These are phyloP conservation scores for Magnolia changhungtana DNA, from an alignment of 164 flowering plant genomes.

Conservation along the genomic window DNA sequence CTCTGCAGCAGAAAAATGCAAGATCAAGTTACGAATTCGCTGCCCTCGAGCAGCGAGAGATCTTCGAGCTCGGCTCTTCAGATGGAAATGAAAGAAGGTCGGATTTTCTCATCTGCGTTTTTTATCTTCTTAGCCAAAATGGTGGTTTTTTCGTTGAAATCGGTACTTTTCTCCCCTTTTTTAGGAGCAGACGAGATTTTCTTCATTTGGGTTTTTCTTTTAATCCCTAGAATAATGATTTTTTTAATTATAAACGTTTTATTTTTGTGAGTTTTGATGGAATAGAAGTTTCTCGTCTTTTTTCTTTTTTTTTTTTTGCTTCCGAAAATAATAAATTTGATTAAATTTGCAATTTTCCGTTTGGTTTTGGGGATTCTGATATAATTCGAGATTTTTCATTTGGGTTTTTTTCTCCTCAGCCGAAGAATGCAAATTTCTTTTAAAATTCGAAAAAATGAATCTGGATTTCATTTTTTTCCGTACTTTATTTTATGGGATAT, in stretches of 20 bases:
- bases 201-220: not conserved
- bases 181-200: not conserved
- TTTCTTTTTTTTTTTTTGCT: no score
- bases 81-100: slow-evolving; percentile 81
- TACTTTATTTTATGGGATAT: not conserved
- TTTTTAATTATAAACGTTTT: not conserved
- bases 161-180: not conserved
- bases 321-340: no score
- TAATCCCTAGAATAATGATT: not conserved
- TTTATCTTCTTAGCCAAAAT: not conserved
- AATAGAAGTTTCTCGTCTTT: not conserved
- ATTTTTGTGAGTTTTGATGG: not conserved
- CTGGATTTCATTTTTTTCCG: not conserved
- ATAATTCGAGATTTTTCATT: no score
- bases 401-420: not conserved
- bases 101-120: slow-evolving; percentile 4
- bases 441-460: no score
- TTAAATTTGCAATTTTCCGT: no score
- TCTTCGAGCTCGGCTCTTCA: slow-evolving; percentile 93
- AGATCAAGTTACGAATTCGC: slow-evolving; percentile 69
- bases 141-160: slow-evolving; percentile 1
- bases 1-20: slow-evolving; percentile 41
- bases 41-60: slow-evolving; percentile 91
- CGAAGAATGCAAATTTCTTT: not conserved
- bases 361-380: no score